Evolutionary conservation across 169 alveolate genomes (phyloP).

Genomic region (Miamiensis avidus): DNA sequence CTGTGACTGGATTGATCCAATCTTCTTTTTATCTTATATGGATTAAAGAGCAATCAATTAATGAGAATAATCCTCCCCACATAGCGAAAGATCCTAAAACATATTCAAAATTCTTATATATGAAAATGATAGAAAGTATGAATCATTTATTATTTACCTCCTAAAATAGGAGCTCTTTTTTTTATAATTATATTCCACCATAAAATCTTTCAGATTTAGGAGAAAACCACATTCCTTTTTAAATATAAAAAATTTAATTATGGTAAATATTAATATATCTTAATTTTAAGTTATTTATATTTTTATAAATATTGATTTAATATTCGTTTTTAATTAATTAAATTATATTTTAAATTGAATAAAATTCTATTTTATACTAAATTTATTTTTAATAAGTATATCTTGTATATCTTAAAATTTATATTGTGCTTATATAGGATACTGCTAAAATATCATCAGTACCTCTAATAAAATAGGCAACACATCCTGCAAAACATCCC

Average conservation of each 20-base stretch:
- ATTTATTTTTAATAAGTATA: no score
- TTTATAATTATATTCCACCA: slow-evolving; percentile 68
- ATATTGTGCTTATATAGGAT: no score
- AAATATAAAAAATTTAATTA: neutral
- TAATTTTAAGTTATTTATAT: neutral
- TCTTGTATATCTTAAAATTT: no score
- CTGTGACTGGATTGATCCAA: slow-evolving; percentile 55
- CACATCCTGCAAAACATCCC: slow-evolving; percentile 75
- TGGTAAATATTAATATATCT: neutral
- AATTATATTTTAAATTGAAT: no score
- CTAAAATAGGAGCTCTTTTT: slow-evolving; percentile 78
- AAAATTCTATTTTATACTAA: no score
- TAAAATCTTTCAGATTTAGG: slow-evolving; percentile 68
- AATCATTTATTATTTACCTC: slow-evolving; percentile 48
- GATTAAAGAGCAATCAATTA: slow-evolving; percentile 62
- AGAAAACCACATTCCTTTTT: slow-evolving; percentile 60
- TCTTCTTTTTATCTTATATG: slow-evolving; percentile 66
- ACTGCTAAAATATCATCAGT: slow-evolving; percentile 3
- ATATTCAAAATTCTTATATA: neutral
- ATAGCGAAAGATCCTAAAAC: slow-evolving; percentile 68
- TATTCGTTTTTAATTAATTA: neutral
- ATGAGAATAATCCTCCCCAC: slow-evolving; percentile 79
- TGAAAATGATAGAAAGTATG: neutral
- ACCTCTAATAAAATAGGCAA: slow-evolving; percentile 68
- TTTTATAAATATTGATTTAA: no score